A percentile compares a stretch with the other conserved stretches of the same genome.
These are phyloP conservation scores for Sporobolomyces roseus DNA, from an alignment of 768 basidiomycete genomes.

Conservation along the genomic window DNA sequence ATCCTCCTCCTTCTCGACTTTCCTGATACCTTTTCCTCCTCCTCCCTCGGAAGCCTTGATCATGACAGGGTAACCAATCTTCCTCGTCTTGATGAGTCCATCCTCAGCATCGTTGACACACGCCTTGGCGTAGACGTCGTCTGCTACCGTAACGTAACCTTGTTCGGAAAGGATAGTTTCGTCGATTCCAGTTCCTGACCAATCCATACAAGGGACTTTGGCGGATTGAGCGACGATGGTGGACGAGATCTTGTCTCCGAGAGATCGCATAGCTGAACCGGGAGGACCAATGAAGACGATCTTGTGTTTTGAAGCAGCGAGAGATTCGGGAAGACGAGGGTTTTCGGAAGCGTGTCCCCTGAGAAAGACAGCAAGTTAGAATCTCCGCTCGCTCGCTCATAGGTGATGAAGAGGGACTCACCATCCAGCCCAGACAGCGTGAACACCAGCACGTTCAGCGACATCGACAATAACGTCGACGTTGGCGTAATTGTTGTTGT, in stretches of 20 bases:
- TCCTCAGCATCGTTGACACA: slow-evolving; percentile 85
- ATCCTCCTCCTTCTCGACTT: slow-evolving; percentile 75
- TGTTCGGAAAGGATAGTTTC: slow-evolving; percentile 76
- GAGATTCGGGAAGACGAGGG: slow-evolving; percentile 87
- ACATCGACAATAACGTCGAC: slow-evolving; percentile 98
- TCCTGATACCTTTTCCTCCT: slow-evolving; percentile 97
- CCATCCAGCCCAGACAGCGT: slow-evolving; percentile 99
- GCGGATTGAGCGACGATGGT: slow-evolving; percentile 98
- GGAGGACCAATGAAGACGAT: slow-evolving; percentile 99
- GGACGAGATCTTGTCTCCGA: slow-evolving; percentile 99
- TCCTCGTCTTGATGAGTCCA: slow-evolving; percentile 72
- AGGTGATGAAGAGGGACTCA: slow-evolving; percentile 42
- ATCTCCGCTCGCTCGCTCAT: neutral
- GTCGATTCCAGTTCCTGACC: slow-evolving; percentile 92
- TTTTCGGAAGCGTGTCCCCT: slow-evolving; percentile 97
- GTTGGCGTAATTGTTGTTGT: slow-evolving; percentile 99
- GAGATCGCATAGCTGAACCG: slow-evolving; percentile 95
- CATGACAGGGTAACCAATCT: slow-evolving; percentile 97
- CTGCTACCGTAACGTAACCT: slow-evolving; percentile 91
- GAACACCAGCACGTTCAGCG: slow-evolving; percentile 92
- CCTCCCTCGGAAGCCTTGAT: slow-evolving; percentile 99
- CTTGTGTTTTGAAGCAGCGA: slow-evolving; percentile 85
- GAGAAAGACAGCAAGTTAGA: neutral
- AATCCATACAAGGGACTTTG: slow-evolving; percentile 94
- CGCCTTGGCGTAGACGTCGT: slow-evolving; percentile 78